Conservation (phyloP, 192 early-diverging fungal species). For the Backusella tuberculispora region DNA sequence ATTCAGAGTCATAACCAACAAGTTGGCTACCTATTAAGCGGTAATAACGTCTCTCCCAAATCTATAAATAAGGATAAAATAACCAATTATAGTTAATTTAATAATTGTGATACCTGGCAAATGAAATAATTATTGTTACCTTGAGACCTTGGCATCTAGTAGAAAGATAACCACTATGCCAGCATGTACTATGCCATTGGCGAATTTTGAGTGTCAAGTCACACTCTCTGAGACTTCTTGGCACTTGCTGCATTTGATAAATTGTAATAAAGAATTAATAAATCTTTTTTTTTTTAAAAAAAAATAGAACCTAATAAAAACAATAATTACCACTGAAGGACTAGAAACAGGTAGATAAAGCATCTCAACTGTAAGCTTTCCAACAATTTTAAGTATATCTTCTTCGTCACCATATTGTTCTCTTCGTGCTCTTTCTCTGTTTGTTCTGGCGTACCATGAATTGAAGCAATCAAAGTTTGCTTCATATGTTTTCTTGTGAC, state of each 20-base stretch:
- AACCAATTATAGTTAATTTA: constrained; percentile 2
- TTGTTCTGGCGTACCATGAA: constrained; percentile 30
- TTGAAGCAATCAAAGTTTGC: constrained; percentile 38
- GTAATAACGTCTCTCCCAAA: constrained; percentile 27
- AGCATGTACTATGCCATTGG: constrained; percentile 36
- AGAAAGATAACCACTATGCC: constrained; percentile 28
- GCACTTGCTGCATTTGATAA: constrained; percentile 18
- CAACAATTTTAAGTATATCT: constrained; percentile 29
- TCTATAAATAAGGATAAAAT: constrained; percentile 13
- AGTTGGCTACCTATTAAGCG: constrained; percentile 30
- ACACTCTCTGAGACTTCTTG: constrained; percentile 32
- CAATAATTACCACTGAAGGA: constrained; percentile 22
- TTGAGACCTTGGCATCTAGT: constrained; percentile 24
- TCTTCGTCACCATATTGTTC: constrained; percentile 34
- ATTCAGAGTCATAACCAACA: constrained; percentile 20
- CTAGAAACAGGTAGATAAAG: constrained; percentile 33
- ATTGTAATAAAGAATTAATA: constrained; percentile 1
- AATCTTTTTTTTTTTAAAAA: neutral
- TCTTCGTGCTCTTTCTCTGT: constrained; percentile 18
- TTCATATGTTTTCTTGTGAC: constrained; percentile 31
- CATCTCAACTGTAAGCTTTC: constrained; percentile 32
- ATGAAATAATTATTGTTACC: constrained; percentile 2
- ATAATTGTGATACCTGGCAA: neutral
- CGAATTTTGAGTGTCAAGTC: constrained; percentile 29
- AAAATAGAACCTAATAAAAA: neutral